phyloP scores from a whole-genome alignment of 2,329 filamentous ascomycete species.

The Rhinocladiella similis region DNA sequence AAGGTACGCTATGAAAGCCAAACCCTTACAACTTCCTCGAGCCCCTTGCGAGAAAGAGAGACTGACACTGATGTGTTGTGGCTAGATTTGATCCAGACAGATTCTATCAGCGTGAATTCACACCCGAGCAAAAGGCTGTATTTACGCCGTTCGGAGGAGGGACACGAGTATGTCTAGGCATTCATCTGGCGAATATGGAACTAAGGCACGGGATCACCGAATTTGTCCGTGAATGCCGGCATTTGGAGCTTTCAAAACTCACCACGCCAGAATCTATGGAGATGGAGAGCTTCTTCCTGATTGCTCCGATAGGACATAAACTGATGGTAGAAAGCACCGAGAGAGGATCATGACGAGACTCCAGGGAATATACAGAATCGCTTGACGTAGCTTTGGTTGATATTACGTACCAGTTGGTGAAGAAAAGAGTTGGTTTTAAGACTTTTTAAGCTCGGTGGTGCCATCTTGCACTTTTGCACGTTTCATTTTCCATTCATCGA shows the following conservation, averaged over 20 bases:
- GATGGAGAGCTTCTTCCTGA: conserved; percentile 11
- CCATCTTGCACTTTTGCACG: too few species aligned
- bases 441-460: too few species aligned
- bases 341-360: too few species aligned
- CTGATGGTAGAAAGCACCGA: too few species aligned
- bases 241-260: not conserved
- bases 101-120: conserved; percentile 39
- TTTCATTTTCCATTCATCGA: too few species aligned
- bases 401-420: too few species aligned
- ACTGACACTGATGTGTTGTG: too few species aligned
- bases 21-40: too few species aligned
- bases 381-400: too few species aligned
- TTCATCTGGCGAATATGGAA: conserved; percentile 65
- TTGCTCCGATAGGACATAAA: not conserved
- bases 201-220: conserved; percentile 52
- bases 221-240: conserved; percentile 49
- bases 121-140: conserved; percentile 33
- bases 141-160: conserved; percentile 71
- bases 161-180: conserved; percentile 67
- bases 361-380: too few species aligned
- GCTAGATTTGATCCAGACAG: conserved; percentile 49
- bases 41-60: too few species aligned
- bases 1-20: conserved; percentile 11
- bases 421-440: too few species aligned
- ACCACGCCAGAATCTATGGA: conserved; percentile 2